These are phyloP conservation scores for Phytophthora aleatoria DNA, from an alignment of 352 stramenopile genomes.

Conservation along the genomic window DNA sequence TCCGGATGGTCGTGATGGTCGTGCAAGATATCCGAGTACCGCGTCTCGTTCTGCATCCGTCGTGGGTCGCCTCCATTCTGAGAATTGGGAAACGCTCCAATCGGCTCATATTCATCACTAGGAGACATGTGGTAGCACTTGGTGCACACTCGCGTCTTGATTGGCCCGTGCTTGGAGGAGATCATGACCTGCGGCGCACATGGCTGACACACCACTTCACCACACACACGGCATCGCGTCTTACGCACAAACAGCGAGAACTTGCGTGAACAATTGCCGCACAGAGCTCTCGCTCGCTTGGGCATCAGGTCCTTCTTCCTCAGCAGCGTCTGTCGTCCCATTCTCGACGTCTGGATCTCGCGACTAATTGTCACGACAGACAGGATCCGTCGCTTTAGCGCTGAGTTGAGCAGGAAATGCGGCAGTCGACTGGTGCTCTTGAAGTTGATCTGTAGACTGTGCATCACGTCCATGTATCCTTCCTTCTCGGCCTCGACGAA, in stretches of 20 bases:
- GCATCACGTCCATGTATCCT: constrained; percentile 87
- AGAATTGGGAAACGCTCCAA: constrained; percentile 15
- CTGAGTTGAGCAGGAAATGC: constrained; percentile 66
- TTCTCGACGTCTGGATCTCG: constrained; percentile 64
- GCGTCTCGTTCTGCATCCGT: constrained; percentile 43
- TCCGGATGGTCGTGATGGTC: constrained; percentile 32
- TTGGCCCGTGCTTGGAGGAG: constrained; percentile 30
- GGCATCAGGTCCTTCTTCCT: constrained; percentile 72
- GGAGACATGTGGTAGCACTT: constrained; percentile 53
- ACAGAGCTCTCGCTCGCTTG: constrained; percentile 60
- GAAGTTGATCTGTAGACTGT: constrained; percentile 87
- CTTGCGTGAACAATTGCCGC: constrained; percentile 62
- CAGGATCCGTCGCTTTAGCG: constrained; percentile 66
- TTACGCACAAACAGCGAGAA: constrained; percentile 80
- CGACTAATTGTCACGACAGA: constrained; percentile 68
- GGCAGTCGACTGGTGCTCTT: constrained; percentile 70
- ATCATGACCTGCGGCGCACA: constrained; percentile 68
- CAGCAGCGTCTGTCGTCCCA: constrained; percentile 64
- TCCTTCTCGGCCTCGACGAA: constrained; percentile 79
- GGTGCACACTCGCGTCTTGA: constrained; percentile 67
- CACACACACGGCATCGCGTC: constrained; percentile 72
- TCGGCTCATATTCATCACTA: constrained; percentile 37
- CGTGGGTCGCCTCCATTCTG: constrained; percentile 22
- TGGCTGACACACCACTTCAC: constrained; percentile 74
- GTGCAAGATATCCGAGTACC: constrained; percentile 50